phyloP scores from a whole-genome alignment of 1,139 yeast genomes.

The Debaryomyces sp. region DNA sequence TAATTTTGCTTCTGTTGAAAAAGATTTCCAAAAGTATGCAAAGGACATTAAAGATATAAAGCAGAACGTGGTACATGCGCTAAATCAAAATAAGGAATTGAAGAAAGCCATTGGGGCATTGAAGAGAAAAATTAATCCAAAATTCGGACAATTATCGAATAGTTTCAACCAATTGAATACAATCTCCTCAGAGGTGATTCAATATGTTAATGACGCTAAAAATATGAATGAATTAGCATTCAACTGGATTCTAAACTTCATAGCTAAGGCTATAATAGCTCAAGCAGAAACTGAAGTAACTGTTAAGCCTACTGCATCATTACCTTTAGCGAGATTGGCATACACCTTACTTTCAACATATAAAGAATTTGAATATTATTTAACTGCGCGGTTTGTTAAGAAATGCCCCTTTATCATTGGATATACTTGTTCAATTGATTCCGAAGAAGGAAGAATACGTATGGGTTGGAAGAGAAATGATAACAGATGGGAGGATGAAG shows the following conservation, averaged over 20 bases:
- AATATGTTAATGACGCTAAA: slow-evolving; percentile 50
- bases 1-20: slow-evolving; percentile 42
- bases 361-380: slow-evolving; percentile 66
- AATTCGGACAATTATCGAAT: slow-evolving; percentile 87
- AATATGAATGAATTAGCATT: slow-evolving; percentile 50
- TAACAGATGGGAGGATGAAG: slow-evolving; percentile 75
- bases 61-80: slow-evolving; percentile 51
- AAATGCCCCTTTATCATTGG: slow-evolving; percentile 92
- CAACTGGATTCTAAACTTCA: slow-evolving; percentile 76
- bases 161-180: slow-evolving; percentile 59
- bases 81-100: slow-evolving; percentile 43
- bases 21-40: slow-evolving; percentile 53
- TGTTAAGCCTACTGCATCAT: slow-evolving; percentile 75
- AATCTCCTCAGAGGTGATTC: slow-evolving; percentile 54
- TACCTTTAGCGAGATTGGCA: slow-evolving; percentile 76
- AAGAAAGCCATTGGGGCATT: slow-evolving; percentile 45
- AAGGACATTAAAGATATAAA: slow-evolving; percentile 64
- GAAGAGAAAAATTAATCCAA: slow-evolving; percentile 80
- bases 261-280: slow-evolving; percentile 81
- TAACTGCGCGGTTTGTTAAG: slow-evolving; percentile 82
- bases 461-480: slow-evolving; percentile 88
- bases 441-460: slow-evolving; percentile 76
- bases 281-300: slow-evolving; percentile 94
- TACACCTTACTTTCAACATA: slow-evolving; percentile 54
- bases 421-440: slow-evolving; percentile 68